phyloP scores from a whole-genome alignment of 2,329 filamentous ascomycete species.

The Incumbomyces lentus region DNA sequence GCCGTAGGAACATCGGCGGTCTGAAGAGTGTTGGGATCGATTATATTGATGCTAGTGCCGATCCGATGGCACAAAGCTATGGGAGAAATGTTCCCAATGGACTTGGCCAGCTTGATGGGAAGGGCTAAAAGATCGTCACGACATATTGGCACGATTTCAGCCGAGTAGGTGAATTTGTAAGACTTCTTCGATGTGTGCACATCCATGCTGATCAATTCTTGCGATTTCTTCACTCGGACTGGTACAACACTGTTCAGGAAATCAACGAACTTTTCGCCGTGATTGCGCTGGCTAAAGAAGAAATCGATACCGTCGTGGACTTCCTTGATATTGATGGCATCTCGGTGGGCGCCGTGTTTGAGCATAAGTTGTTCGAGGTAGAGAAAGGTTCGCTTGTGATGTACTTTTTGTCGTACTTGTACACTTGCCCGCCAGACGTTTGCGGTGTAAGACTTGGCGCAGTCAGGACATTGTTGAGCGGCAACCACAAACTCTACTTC shows the following conservation, averaged over 20 bases:
- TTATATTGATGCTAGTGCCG: conserved; percentile 76
- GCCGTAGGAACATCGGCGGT: conserved; percentile 72
- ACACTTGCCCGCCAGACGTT: conserved; percentile 92
- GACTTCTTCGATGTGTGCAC: conserved; percentile 80
- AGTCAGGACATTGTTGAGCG: conserved; percentile 89
- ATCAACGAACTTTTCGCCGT: conserved; percentile 85
- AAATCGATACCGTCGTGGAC: conserved; percentile 94
- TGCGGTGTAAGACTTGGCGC: conserved; percentile 88
- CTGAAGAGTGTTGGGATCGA: conserved; percentile 86
- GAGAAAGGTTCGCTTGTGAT: conserved; percentile 80
- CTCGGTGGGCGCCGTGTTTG: conserved; percentile 81
- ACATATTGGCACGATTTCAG: conserved; percentile 85
- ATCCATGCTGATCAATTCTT: conserved; percentile 89
- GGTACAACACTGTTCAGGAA: conserved; percentile 77
- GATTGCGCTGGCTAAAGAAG: conserved; percentile 80
- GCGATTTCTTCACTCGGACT: conserved; percentile 68
- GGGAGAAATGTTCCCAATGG: conserved; percentile 77
- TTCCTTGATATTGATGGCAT: conserved; percentile 97
- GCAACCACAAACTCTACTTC: conserved; percentile 88
- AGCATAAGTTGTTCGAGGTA: conserved; percentile 89
- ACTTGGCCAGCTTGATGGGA: conserved; percentile 78
- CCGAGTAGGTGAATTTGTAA: conserved; percentile 90
- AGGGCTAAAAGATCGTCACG: conserved; percentile 95
- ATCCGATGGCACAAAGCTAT: conserved; percentile 78
- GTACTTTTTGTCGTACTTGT: conserved; percentile 92